These are phyloP conservation scores for Protomyces inouyei DNA, from an alignment of 1,139 yeast species.

Conservation along the genomic window DNA sequence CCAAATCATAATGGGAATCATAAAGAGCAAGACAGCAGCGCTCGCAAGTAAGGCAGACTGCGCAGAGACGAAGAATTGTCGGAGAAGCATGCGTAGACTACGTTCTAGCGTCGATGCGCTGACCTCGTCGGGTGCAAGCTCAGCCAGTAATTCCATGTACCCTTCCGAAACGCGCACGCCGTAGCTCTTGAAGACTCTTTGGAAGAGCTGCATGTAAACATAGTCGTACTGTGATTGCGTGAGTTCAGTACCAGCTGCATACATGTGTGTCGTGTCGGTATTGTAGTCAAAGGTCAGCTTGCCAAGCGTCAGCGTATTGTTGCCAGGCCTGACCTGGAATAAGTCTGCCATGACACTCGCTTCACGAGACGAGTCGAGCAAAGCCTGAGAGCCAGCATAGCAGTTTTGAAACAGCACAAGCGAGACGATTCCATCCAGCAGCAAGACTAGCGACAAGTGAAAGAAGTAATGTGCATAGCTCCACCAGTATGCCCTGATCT, in stretches of 20 bases:
- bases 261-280: neutral
- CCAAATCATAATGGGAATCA: conserved; percentile 24
- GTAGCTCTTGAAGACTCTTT: conserved; percentile 3
- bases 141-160: conserved; percentile 6
- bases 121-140: conserved; percentile 10
- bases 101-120: neutral
- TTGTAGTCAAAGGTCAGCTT: conserved; percentile 7
- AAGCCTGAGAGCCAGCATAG: conserved; percentile 18
- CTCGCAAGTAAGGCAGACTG: conserved; percentile 13
- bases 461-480: conserved; percentile 17
- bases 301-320: conserved; percentile 13
- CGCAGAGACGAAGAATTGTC: conserved; percentile 22
- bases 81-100: conserved; percentile 5
- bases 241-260: conserved; percentile 2
- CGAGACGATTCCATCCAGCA: conserved; percentile 19
- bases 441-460: conserved; percentile 14
- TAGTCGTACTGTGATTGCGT: conserved; percentile 22
- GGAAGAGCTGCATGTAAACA: conserved; percentile 16
- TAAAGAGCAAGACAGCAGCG: conserved; percentile 7
- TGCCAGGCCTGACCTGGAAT: neutral
- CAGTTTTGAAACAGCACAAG: conserved; percentile 22
- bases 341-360: conserved; percentile 5
- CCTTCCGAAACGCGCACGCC: conserved; percentile 5
- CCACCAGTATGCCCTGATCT: conserved; percentile 13
- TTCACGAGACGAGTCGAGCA: conserved; percentile 3